Base-by-base conservation (phyloP, 2,329 filamentous ascomycete species). In the Periglandula ipomoeae region DNA sequence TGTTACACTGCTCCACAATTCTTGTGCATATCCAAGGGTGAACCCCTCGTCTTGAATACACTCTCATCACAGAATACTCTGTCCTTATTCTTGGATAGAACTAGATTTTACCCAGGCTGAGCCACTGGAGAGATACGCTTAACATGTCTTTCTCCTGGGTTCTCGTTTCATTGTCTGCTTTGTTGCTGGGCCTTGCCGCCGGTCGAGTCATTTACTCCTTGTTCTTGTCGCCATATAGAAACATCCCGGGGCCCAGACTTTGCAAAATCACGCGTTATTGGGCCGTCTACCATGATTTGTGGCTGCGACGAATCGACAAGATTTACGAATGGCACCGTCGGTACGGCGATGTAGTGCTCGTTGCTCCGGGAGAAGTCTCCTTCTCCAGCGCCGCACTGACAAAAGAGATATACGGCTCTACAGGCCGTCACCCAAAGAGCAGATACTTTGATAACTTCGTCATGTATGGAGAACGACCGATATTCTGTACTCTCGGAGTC, bases 321-420 rank as follows among this genome's bases (percentile, higher is more conserved):
- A 43, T 50, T 30, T 34, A 44, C 17, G 37, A 47, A 22, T 50
- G 48, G 43, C 48, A 50, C 43, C 37, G 32, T 15, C 27, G 42
- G 24, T 46, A 50, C 23, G 48, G 43, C 8, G 43, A 46, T 15
- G 48, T 50, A 8, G 48, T 50, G 13, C 35, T 46, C 13, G 30
- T 47, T n/a, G 48, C 48, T 4, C 48, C 48, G 4, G 48, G 48
- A 4, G 48, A 50, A 24, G 44, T 50, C 22, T 50, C 48, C 9
- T 43, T 50, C 20, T 24, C 48, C 38, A 43, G 32, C 30, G 43
- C 39, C 15, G 32, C 38, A 10, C 17, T 46, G 30, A 50, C 48
- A 5, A 42, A 23, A 13, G 44, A 50, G 19, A 50, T 50, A 22
- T 50, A 47, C 22, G 44, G 48, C 39, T 46, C 48, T 35, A 43